Evolutionary conservation across 306 rosid species (phyloP).

Genomic region (Sindora glabra): DNA sequence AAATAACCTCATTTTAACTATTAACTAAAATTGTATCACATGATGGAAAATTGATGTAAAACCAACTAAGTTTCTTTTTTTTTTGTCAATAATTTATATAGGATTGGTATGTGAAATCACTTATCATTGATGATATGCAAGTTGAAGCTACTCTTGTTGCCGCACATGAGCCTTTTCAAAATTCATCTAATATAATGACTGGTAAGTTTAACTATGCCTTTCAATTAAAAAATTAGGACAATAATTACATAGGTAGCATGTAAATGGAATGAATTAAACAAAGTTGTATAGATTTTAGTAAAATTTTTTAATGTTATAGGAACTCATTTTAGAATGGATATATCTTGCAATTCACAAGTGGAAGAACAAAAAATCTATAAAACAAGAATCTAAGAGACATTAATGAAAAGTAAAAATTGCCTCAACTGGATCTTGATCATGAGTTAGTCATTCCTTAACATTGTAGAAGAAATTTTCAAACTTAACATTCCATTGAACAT

Average conservation of each 20-base stretch:
- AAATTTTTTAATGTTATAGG: conserved; percentile 13
- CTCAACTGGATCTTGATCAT: conserved; percentile 60
- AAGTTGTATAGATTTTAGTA: neutral
- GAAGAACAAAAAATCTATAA: neutral
- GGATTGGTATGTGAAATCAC: conserved; percentile 23
- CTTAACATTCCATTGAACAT: conserved; percentile 49
- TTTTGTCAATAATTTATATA: conserved; percentile 31
- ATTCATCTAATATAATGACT: conserved; percentile 13
- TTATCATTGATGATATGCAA: conserved; percentile 13
- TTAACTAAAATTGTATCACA: neutral
- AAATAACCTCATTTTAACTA: neutral
- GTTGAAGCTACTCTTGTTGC: conserved; percentile 24
- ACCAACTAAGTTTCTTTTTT: too few species aligned
- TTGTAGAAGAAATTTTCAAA: conserved; percentile 84
- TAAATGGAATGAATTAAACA: neutral
- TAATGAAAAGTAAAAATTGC: conserved; percentile 32
- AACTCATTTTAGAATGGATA: conserved; percentile 2
- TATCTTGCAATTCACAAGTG: neutral
- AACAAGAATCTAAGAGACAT: conserved; percentile 13
- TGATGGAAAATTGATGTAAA: neutral
- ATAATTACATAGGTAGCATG: neutral
- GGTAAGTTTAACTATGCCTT: conserved; percentile 30
- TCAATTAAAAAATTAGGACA: neutral
- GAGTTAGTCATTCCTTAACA: conserved; percentile 67
- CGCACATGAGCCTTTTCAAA: conserved; percentile 25